Conservation (phyloP, 768 basidiomycete species). For the Agaricus blazei region DNA sequence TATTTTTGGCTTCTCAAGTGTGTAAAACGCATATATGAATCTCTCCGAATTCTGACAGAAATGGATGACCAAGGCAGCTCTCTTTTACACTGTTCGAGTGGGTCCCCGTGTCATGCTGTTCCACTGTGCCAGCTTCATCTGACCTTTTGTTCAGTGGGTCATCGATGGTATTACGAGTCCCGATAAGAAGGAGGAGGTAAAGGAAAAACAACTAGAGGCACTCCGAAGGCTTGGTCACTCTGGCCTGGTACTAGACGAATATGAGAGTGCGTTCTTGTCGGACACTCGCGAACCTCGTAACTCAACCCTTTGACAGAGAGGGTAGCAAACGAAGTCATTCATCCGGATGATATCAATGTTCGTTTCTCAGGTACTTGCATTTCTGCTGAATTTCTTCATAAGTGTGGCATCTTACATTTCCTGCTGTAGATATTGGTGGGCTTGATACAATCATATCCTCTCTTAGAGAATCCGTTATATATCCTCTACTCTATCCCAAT, state of each 20-base stretch:
- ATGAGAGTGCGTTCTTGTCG: constrained; percentile 66
- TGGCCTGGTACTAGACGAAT: constrained; percentile 78
- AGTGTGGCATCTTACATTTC: constrained; percentile 12
- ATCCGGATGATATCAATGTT: constrained; percentile 82
- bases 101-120: constrained; percentile 18
- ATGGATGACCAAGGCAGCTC: constrained; percentile 54
- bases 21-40: constrained; percentile 16
- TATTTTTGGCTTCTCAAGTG: constrained; percentile 49
- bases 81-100: constrained; percentile 73
- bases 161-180: constrained; percentile 48
- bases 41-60: constrained; percentile 14
- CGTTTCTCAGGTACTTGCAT: constrained; percentile 58
- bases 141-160: constrained; percentile 48
- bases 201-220: constrained; percentile 66
- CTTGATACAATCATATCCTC: constrained; percentile 86
- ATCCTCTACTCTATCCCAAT: constrained; percentile 85
- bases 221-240: constrained; percentile 67
- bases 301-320: constrained; percentile 42
- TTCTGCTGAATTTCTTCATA: background rate
- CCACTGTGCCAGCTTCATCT: background rate
- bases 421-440: constrained; percentile 74
- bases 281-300: background rate
- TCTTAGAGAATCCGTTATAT: constrained; percentile 93
- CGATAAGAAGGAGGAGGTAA: constrained; percentile 54
- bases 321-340: constrained; percentile 90